Evolutionary conservation across 139 green algal species (phyloP).

Genomic region (Chlamydomonas incerta): DNA sequence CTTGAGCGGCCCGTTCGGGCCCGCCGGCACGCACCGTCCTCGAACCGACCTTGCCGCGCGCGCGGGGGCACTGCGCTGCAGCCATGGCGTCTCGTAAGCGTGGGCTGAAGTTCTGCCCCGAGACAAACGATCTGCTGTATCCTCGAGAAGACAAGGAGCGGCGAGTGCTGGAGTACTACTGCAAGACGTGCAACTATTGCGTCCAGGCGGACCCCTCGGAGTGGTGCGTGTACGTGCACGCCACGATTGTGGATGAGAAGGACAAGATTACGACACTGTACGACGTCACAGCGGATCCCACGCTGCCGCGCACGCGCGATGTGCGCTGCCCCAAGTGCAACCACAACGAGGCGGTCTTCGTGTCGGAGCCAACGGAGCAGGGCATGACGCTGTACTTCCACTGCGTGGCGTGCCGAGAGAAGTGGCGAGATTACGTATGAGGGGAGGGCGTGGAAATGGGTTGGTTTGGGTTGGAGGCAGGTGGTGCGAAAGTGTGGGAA

Average conservation of each 20-base stretch:
- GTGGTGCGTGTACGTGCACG: conserved; percentile 83
- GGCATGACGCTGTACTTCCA: conserved; percentile 93
- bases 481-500: too few species aligned
- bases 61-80: too few species aligned
- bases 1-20: too few species aligned
- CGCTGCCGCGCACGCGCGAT: conserved; percentile 88
- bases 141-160: conserved; percentile 82
- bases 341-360: conserved; percentile 92
- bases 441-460: too few species aligned
- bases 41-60: too few species aligned
- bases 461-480: too few species aligned
- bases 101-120: conserved; percentile 86
- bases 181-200: conserved; percentile 86
- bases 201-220: conserved; percentile 70
- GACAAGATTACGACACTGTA: conserved; percentile 78
- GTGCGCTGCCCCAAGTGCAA: conserved; percentile 82
- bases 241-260: conserved; percentile 81
- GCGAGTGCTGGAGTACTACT: conserved; percentile 85
- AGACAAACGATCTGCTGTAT: conserved; percentile 91
- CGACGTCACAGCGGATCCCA: conserved; percentile 90
- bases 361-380: conserved; percentile 81
- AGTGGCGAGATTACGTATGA: conserved; percentile 87
- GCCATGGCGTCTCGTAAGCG: conserved; percentile 37
- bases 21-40: too few species aligned
- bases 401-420: conserved; percentile 74